phyloP scores from a whole-genome alignment of 805 yeast genomes.

The Maudiozyma saulgeensis region DNA sequence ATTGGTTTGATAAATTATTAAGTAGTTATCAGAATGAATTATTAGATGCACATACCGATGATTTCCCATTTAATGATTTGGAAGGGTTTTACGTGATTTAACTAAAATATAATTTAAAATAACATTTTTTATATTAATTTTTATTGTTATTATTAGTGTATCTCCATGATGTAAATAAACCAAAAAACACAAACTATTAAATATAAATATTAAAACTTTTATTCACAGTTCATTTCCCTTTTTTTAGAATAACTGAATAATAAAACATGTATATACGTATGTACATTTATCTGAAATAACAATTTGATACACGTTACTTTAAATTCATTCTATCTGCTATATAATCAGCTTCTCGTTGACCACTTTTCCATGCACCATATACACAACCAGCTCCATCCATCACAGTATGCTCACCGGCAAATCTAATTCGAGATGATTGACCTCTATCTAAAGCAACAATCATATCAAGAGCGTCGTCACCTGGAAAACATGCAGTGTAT shows the following conservation, averaged over 20 bases:
- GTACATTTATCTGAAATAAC: too few relatives aligned
- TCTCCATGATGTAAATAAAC: not conserved
- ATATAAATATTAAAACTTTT: too few relatives aligned
- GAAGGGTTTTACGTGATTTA: slow-evolving; percentile 11
- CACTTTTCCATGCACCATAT: slow-evolving; percentile 84
- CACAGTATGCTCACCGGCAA: slow-evolving; percentile 88
- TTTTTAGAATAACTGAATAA: not conserved
- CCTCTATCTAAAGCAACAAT: slow-evolving; percentile 56
- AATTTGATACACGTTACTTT: not conserved
- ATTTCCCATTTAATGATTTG: slow-evolving; percentile 5
- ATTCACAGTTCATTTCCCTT: too few relatives aligned
- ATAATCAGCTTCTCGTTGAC: slow-evolving; percentile 44
- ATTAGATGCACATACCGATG: slow-evolving; percentile 7
- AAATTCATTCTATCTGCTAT: slow-evolving; percentile 19
- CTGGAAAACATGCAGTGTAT: slow-evolving; percentile 60
- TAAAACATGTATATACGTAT: too few relatives aligned
- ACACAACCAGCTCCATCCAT: slow-evolving; percentile 86
- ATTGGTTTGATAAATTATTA: slow-evolving; percentile 24
- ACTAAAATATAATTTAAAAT: not conserved
- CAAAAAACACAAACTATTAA: not conserved
- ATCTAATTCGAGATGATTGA: slow-evolving; percentile 45
- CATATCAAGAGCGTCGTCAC: slow-evolving; percentile 58
- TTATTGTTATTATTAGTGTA: not conserved
- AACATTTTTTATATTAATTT: not conserved
- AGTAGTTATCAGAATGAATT: slow-evolving; percentile 12